Percentiles rank a stretch among this genome's conserved stretches.
These are phyloP conservation scores for sweet orange (Citrus sinensis) DNA, from an alignment of 345 rosid genomes.

Conservation along the genomic window DNA sequence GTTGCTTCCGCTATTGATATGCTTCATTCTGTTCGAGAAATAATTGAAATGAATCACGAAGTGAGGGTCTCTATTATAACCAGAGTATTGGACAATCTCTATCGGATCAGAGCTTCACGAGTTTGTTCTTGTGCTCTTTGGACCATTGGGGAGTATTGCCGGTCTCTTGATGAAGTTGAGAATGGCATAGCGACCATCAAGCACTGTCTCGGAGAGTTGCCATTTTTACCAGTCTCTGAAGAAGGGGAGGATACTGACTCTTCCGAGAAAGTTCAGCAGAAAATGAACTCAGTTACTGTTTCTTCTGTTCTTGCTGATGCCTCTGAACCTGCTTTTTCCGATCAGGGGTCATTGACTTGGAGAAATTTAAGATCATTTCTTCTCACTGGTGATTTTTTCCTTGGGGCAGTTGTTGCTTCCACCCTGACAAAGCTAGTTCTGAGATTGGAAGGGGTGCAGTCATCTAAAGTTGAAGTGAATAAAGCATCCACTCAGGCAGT, in stretches of 20 bases:
- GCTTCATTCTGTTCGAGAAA: slow-evolving; percentile 69
- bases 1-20: slow-evolving; percentile 87
- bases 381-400: slow-evolving; percentile 92
- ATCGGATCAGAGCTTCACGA: slow-evolving; percentile 81
- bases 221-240: slow-evolving; percentile 64
- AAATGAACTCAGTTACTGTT: slow-evolving; percentile 49
- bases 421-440: slow-evolving; percentile 84
- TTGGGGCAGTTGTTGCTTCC: slow-evolving; percentile 96
- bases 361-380: slow-evolving; percentile 88
- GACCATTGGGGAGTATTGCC: slow-evolving; percentile 88
- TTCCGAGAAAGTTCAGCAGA: slow-evolving; percentile 53
- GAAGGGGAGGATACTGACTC: slow-evolving; percentile 64
- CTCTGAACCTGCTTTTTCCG: slow-evolving; percentile 76
- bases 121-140: slow-evolving; percentile 90
- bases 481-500: slow-evolving; percentile 58
- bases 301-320: slow-evolving; percentile 88
- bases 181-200: slow-evolving; percentile 74
- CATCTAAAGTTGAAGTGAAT: slow-evolving; percentile 74
- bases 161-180: slow-evolving; percentile 81
- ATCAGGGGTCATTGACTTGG: slow-evolving; percentile 67
- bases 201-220: slow-evolving; percentile 88
- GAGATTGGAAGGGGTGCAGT: slow-evolving; percentile 90
- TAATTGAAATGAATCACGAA: slow-evolving; percentile 77
- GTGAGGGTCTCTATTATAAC: slow-evolving; percentile 76
- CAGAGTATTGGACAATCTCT: slow-evolving; percentile 75